Evolutionary conservation across 1,284 basidiomycete genomes (phyloP).

Genomic region (Microbotryum scabiosae): DNA sequence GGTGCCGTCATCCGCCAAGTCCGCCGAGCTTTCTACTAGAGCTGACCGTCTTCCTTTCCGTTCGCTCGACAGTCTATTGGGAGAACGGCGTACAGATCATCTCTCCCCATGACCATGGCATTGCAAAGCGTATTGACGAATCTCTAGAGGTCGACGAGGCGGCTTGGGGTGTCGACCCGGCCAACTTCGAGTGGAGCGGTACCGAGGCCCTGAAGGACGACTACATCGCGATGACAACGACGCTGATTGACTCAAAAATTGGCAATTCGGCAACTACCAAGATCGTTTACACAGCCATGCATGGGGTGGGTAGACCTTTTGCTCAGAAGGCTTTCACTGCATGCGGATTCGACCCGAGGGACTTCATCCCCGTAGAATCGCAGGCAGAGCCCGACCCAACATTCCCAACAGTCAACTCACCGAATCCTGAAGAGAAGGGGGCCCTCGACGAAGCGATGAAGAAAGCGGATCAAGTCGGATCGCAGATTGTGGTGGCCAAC

Average conservation of each 20-base stretch:
- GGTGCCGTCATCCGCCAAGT: slow-evolving; percentile 33
- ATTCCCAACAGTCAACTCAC: slow-evolving; percentile 71
- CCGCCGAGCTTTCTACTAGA: neutral
- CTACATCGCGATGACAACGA: slow-evolving; percentile 43
- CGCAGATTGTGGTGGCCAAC: slow-evolving; percentile 64
- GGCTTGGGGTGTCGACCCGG: slow-evolving; percentile 45
- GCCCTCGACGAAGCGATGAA: slow-evolving; percentile 54
- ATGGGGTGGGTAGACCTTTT: slow-evolving; percentile 67
- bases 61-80: slow-evolving; percentile 23
- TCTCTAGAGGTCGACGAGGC: slow-evolving; percentile 51
- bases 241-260: neutral
- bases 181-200: slow-evolving; percentile 31
- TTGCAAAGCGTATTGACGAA: slow-evolving; percentile 54
- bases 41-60: neutral
- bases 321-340: slow-evolving; percentile 51
- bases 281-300: slow-evolving; percentile 78
- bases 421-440: slow-evolving; percentile 77
- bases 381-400: slow-evolving; percentile 58
- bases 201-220: slow-evolving; percentile 53
- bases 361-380: slow-evolving; percentile 17
- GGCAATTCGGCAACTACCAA: slow-evolving; percentile 25
- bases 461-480: slow-evolving; percentile 50
- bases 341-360: slow-evolving; percentile 47
- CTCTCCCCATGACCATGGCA: slow-evolving; percentile 65
- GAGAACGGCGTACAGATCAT: slow-evolving; percentile 55